Evolutionary conservation across 768 basidiomycete genomes (phyloP), one percentile per base, ranked within the genome.

Genomic region (Mycena haematopus): DNA sequence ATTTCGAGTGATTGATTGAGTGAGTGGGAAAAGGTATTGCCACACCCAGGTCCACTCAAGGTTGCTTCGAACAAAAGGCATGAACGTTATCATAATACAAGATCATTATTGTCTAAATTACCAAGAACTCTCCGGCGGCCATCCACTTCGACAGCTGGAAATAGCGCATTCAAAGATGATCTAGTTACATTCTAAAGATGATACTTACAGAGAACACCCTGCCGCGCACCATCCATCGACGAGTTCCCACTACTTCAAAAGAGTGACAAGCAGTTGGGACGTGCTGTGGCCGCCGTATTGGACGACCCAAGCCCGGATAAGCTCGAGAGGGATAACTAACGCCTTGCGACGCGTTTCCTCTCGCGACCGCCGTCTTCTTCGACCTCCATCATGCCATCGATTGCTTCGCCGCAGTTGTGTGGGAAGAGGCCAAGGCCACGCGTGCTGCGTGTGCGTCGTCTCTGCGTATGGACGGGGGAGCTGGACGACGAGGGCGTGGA

Each of bases 351-450:
- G 50, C 91, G 82, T 71, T 93, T 93, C 70, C 91, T 79, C 70
- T 92, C 91, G 57, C 90, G 81, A 2, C 81, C 81, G 17, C 82
- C 82, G 15, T 90, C 90, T 55, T 92, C 91, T 68, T 93, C 91
- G 19, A 92, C 79, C 44, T 92, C 90, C 85, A 92, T 91, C 63
- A 75, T 74, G 51, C 77, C 69, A 64, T 71, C 80, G 65, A 74
- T 74, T 64, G 69, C 80, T 74, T 70, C 78, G 40, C 74, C 80
- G 72, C 78, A 78, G 65, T 75, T 78, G 40, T 74, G 71, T 49
- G 73, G 73, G 25, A 66, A 68, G 22, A 75, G 61, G 45, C 74
- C 77, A 21, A 74, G 60, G 45, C 74, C 77, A 50, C 78, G 72
- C 24, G 78, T 71, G 63, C 85, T 88, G 44, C 87, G 74, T 6